A percentile compares a stretch with the other conserved stretches of the same genome.
These are phyloP conservation scores for Cladosporium velox DNA, from an alignment of 2,329 filamentous ascomycete genomes.

Conservation along the genomic window DNA sequence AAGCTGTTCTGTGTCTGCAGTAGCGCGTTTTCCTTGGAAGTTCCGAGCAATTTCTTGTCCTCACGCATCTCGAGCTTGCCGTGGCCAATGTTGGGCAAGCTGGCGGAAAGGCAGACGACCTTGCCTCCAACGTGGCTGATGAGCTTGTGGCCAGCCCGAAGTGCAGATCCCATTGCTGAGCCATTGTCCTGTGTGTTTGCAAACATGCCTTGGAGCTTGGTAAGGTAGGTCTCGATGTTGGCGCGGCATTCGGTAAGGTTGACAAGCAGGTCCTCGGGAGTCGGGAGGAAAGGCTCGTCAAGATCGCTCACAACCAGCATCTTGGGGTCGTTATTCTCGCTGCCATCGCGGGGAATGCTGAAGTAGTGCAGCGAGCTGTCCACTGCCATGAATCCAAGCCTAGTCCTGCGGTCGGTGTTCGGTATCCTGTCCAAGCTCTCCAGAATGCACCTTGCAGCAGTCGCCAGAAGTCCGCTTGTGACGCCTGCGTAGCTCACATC, in stretches of 20 bases:
- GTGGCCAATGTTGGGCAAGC: constrained; percentile 83
- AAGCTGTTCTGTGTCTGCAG: constrained; percentile 93
- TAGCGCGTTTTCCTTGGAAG: constrained; percentile 83
- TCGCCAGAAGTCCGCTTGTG: constrained; percentile 86
- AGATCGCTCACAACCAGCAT: constrained; percentile 96
- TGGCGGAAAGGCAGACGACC: constrained; percentile 86
- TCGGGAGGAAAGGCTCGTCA: constrained; percentile 94
- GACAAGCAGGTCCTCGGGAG: constrained; percentile 87
- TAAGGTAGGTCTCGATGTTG: constrained; percentile 88
- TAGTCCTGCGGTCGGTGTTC: constrained; percentile 91
- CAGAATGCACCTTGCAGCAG: constrained; percentile 86
- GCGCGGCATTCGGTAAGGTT: constrained; percentile 84
- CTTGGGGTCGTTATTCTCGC: constrained; percentile 79
- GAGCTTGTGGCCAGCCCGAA: constrained; percentile 91
- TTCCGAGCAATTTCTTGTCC: constrained; percentile 93
- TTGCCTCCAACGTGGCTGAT: constrained; percentile 94
- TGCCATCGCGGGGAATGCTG: constrained; percentile 83
- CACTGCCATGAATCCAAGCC: constrained; percentile 91
- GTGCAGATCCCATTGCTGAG: constrained; percentile 92
- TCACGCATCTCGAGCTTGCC: constrained; percentile 92
- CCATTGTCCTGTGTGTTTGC: constrained; percentile 85
- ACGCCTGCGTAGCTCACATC: constrained; percentile 91
- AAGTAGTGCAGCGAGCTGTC: constrained; percentile 97
- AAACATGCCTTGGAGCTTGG: constrained; percentile 94
- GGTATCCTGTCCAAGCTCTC: constrained; percentile 96